phyloP scores from a whole-genome alignment of 2,329 filamentous ascomycete genomes.

The Aspergillus amoenus region DNA sequence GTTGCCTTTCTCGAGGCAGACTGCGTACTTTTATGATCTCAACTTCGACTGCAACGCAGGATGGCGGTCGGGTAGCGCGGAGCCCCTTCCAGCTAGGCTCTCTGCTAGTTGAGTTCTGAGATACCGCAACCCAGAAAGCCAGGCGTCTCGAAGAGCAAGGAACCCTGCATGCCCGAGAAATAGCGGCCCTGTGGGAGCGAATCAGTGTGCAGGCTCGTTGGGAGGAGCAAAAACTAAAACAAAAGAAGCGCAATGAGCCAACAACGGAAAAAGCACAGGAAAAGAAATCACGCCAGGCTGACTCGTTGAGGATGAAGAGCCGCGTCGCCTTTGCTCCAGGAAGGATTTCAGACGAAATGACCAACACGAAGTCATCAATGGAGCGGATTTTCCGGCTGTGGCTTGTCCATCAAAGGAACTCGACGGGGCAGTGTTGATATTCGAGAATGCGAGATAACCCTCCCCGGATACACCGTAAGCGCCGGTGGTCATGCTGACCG shows the following conservation, averaged over 20 bases:
- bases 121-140: not conserved
- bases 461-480: not conserved
- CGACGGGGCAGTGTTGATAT: not conserved
- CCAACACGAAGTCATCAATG: constrained; percentile 1
- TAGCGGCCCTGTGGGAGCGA: not conserved
- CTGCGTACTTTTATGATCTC: not conserved
- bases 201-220: not conserved
- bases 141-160: not conserved
- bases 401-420: not conserved
- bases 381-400: not conserved
- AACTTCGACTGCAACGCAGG: not conserved
- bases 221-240: not conserved
- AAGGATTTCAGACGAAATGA: constrained; percentile 1
- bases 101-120: constrained; percentile 10
- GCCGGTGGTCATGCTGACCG: not conserved
- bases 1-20: not conserved
- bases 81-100: constrained; percentile 6
- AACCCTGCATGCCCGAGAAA: constrained; percentile 14
- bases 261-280: not conserved
- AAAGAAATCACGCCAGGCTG: constrained; percentile 1
- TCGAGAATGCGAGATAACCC: not conserved
- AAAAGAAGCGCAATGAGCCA: not conserved
- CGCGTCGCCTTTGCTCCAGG: not conserved
- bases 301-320: not conserved
- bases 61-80: constrained; percentile 20